Percentiles rank a stretch among this genome's conserved stretches.
Conservation (phyloP, 2,329 filamentous ascomycete species). For the Beauveria caledonica region DNA sequence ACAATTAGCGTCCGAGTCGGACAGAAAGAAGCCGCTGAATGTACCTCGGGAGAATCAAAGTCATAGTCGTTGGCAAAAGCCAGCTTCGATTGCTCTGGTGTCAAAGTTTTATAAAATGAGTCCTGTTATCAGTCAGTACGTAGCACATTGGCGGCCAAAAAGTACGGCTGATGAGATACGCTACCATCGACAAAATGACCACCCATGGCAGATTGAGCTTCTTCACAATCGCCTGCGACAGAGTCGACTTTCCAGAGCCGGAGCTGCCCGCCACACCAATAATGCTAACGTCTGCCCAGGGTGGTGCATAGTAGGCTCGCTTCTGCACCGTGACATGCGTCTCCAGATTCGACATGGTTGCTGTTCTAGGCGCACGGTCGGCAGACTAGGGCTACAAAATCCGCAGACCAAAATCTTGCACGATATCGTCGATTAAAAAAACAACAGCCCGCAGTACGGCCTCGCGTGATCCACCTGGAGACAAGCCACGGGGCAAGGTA, state of each 20-base stretch:
- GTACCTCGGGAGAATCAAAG: slow-evolving; percentile 79
- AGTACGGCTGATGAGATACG: slow-evolving; percentile 15
- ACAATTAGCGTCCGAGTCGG: background rate
- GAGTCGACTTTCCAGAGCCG: slow-evolving; percentile 86
- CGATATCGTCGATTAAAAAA: background rate
- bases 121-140: slow-evolving; percentile 51
- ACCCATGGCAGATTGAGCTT: slow-evolving; percentile 94
- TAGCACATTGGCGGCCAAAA: background rate
- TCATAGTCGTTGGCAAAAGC: slow-evolving; percentile 92
- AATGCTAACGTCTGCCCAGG: slow-evolving; percentile 93
- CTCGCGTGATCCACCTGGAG: slow-evolving; percentile 9
- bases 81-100: slow-evolving; percentile 64
- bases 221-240: slow-evolving; percentile 84
- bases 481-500: background rate
- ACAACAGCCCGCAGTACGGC: background rate
- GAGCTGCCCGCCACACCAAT: slow-evolving; percentile 95
- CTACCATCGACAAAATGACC: slow-evolving; percentile 91
- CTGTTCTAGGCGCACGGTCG: background rate
- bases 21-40: slow-evolving; percentile 10
- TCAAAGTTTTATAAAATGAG: slow-evolving; percentile 92
- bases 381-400: background rate
- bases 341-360: slow-evolving; percentile 25
- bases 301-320: slow-evolving; percentile 75
- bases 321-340: slow-evolving; percentile 44
- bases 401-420: background rate